Percentiles rank a stretch among this genome's conserved stretches.
Conservation (phyloP, 2,329 filamentous ascomycete genomes). For the Monilinia laxa region DNA sequence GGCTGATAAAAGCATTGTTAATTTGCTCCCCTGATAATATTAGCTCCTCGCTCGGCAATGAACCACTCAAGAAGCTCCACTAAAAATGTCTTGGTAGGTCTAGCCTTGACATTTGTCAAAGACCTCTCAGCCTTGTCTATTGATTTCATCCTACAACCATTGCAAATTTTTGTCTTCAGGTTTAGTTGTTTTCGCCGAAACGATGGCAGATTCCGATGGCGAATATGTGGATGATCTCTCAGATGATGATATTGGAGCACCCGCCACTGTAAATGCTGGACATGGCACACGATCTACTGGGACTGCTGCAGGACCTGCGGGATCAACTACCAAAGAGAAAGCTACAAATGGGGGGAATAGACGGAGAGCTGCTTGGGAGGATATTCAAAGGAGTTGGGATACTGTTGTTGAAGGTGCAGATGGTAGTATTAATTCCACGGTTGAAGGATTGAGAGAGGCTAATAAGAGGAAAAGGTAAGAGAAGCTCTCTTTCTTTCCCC, state of each 20-base stretch:
- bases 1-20: constrained; percentile 5
- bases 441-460: constrained; percentile 75
- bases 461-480: constrained; percentile 73
- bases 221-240: constrained; percentile 66
- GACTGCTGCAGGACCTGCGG: constrained; percentile 32
- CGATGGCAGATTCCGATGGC: constrained; percentile 72
- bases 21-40: constrained; percentile 1
- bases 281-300: constrained; percentile 40
- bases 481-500: background rate
- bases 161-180: background rate
- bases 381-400: constrained; percentile 69
- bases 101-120: constrained; percentile 20
- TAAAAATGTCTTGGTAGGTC: background rate
- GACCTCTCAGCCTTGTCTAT: constrained; percentile 24
- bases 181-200: constrained; percentile 16
- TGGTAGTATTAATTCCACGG: constrained; percentile 68
- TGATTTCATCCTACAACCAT: background rate
- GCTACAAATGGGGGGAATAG: constrained; percentile 40
- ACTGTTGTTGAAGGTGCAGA: constrained; percentile 75
- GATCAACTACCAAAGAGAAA: constrained; percentile 36
- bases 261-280: constrained; percentile 25
- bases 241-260: constrained; percentile 59
- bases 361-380: constrained; percentile 61
- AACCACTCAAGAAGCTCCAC: constrained; percentile 4
- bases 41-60: constrained; percentile 3